phyloP scores from a whole-genome alignment of 306 rosid species.

The Acacia confusa region DNA sequence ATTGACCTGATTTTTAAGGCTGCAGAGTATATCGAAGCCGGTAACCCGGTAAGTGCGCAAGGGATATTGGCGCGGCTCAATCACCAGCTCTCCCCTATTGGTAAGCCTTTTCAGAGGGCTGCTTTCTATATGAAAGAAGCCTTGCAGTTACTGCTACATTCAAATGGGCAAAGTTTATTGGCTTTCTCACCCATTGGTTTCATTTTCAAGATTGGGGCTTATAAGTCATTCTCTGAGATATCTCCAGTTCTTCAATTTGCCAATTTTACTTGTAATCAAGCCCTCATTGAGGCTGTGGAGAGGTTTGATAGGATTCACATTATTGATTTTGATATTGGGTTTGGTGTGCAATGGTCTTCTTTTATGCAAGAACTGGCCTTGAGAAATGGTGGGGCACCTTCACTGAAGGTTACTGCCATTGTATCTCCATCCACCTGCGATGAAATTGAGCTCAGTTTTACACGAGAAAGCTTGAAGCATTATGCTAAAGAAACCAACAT shows the following conservation, averaged over 20 bases:
- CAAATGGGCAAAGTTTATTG: conserved; percentile 42
- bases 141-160: conserved; percentile 65
- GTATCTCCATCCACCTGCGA: conserved; percentile 55
- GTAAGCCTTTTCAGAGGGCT: conserved; percentile 78
- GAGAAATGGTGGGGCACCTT: conserved; percentile 51
- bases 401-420: conserved; percentile 78
- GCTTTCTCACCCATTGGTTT: conserved; percentile 67
- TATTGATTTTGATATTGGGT: conserved; percentile 83
- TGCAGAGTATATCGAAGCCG: conserved; percentile 91
- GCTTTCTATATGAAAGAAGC: conserved; percentile 90
- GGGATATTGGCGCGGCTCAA: conserved; percentile 99
- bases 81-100: conserved; percentile 71
- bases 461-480: conserved; percentile 61
- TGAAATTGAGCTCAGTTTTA: conserved; percentile 74
- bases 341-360: conserved; percentile 95
- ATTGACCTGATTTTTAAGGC: conserved; percentile 74
- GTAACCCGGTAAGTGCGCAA: conserved; percentile 85
- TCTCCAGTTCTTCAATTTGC: conserved; percentile 88
- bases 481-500: conserved; percentile 69
- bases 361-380: conserved; percentile 84
- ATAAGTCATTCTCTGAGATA: conserved; percentile 81
- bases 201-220: conserved; percentile 82
- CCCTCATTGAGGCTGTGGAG: conserved; percentile 74
- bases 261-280: conserved; percentile 84
- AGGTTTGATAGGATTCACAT: conserved; percentile 68